These are phyloP conservation scores for Rubia balearica DNA, from an alignment of 305 asterid genomes.

Conservation along the genomic window DNA sequence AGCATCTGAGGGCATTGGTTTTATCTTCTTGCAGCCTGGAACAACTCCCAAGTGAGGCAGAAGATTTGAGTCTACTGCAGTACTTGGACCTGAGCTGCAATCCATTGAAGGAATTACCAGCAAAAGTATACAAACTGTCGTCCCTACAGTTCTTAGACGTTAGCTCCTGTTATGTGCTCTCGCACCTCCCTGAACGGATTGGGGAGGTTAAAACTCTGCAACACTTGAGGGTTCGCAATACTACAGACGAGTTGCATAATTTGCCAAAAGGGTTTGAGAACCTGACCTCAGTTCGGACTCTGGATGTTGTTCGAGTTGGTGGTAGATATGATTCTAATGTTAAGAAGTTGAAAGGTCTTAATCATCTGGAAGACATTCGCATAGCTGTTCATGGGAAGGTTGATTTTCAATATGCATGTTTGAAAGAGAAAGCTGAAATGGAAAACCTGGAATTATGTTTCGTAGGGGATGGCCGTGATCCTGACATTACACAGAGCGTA, in stretches of 20 bases:
- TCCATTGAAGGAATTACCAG: slow-evolving; percentile 11
- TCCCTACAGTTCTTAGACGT: slow-evolving; percentile 16
- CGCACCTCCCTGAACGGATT: slow-evolving; percentile 10
- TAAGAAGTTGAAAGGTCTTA: neutral
- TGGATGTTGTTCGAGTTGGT: neutral
- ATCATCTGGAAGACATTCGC: neutral
- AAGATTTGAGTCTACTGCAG: slow-evolving; percentile 11
- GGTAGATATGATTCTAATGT: neutral
- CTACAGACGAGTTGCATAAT: neutral
- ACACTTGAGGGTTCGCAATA: slow-evolving; percentile 5
- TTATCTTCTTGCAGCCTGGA: slow-evolving; percentile 9
- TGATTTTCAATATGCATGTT: neutral
- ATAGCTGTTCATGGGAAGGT: neutral
- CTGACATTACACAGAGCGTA: neutral
- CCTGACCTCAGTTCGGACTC: neutral
- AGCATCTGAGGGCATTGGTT: slow-evolving; percentile 8
- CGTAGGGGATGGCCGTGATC: neutral
- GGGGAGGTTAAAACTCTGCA: slow-evolving; percentile 12
- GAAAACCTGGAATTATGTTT: slow-evolving; percentile 2
- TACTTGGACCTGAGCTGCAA: slow-evolving; percentile 18
- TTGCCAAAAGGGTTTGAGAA: neutral
- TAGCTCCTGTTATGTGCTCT: neutral
- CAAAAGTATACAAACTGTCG: slow-evolving; percentile 3
- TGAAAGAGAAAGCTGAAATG: neutral
- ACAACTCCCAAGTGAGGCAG: slow-evolving; percentile 10